Evolutionary conservation across 2,329 filamentous ascomycete species (phyloP).

Genomic region (Macrophomina tecta): DNA sequence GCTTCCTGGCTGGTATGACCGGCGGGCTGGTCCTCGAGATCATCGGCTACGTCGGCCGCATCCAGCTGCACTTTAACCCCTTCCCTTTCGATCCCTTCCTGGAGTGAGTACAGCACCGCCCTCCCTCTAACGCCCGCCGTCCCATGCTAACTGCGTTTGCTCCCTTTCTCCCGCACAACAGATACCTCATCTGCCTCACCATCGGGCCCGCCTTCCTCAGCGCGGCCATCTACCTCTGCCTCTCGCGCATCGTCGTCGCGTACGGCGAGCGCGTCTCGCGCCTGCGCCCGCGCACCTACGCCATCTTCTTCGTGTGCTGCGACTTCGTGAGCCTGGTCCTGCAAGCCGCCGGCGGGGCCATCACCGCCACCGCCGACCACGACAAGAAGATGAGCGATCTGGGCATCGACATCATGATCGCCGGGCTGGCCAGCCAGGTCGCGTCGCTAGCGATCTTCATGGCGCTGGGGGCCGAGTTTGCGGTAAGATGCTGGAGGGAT

Average conservation of each 20-base stretch:
- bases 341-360: conserved; percentile 63
- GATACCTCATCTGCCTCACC: conserved; percentile 63
- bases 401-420: conserved; percentile 63
- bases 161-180: conserved; percentile 35
- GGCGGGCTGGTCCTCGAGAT: conserved; percentile 58
- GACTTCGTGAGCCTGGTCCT: conserved; percentile 65
- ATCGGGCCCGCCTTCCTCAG: conserved; percentile 63
- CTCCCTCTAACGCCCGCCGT: background rate
- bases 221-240: conserved; percentile 61
- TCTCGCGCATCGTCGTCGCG: conserved; percentile 63
- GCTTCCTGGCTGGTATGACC: conserved; percentile 58
- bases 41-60: conserved; percentile 62
- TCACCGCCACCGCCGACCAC: conserved; percentile 58
- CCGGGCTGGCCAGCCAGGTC: conserved; percentile 64
- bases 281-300: conserved; percentile 52
- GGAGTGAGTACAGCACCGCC: conserved; percentile 45
- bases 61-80: conserved; percentile 60
- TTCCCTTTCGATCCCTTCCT: conserved; percentile 58
- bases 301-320: conserved; percentile 65
- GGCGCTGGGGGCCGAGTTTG: conserved; percentile 47
- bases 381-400: conserved; percentile 43
- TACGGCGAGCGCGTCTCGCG: conserved; percentile 52
- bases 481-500: conserved; percentile 26
- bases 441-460: conserved; percentile 58
- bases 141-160: background rate